Base-by-base conservation (phyloP, 495 filamentous ascomycete genomes). In the Trichodelitschia bisporula region DNA sequence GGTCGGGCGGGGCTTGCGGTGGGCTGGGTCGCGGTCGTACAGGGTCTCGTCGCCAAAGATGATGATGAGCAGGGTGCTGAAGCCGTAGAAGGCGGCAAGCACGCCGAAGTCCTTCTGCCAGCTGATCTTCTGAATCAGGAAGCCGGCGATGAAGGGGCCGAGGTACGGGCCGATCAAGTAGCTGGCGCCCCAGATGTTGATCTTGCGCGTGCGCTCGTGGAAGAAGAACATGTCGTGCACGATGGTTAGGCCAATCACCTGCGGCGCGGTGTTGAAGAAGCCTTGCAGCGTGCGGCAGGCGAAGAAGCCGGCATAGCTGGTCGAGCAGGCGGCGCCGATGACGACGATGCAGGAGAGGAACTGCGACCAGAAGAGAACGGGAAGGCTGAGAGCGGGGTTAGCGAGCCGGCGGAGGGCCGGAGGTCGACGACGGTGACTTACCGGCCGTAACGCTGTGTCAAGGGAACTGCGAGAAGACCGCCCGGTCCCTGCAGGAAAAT, bases 401-500 rank as follows among this genome's bases (percentile, higher is more conserved):
- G n/a, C n/a, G n/a, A n/a, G n/a, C n/a, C n/a, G 6, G 6, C 6
- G 15, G 6, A 24, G 6, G 6, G 21, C n/a, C 21, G 6, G 11
- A 8, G 19, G 15, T 19, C 18, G 4, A 18, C 4, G 31, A 17
- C 4, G 18, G 1, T 8, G 10, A 31, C 47, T 11, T 37, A 58
- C 46, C 59, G 47, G 23, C 59, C 61, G 40, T 54, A 62, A 12
- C 54, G 45, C 32, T 61, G 53, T 29, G 55, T 50, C 0, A 64
- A 36, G 3, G 58, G 58, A 10, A 65, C 58, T 0, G 54, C 59
- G 31, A 62, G 46, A 12, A 64, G 42, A 4, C 61, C 58, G 15
- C 61, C 60, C 27, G 60, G 53, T 0, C 57, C 61, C 38, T 64
- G 59, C 32, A 62, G 43, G 34, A 64, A 46, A 34, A 66, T 56